Base-by-base conservation (phyloP, 805 yeast species). In the Candida ipomoeae region DNA sequence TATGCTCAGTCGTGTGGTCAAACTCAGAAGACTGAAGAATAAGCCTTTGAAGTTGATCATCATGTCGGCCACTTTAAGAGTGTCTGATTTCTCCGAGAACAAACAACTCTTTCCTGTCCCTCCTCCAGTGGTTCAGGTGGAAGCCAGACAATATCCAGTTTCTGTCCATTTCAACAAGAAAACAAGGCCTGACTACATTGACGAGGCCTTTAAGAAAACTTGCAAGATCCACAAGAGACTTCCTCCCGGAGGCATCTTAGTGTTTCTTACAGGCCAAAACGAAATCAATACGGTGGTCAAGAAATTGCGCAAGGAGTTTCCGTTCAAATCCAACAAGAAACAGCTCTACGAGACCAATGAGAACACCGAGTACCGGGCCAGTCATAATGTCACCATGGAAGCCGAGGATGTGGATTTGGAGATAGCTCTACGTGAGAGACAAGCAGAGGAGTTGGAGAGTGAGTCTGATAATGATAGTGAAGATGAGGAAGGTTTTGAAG, bases 61-160 rank as follows among this genome's bases (percentile, higher is more conserved):
- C 59, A 94, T 94, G 99, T 91, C 98, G 40, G 99, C 99, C 15
- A 94, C 99, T 0, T 76, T 94, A 52, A 77, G 98, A 60, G 98
- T 94, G 0, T 71, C 92, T 14, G 99, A 94, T 66, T 94, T 94
- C 63, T 82, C 96, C 47, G 96, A 90, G 60, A 94, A 94, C 65
- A 64, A 68, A 14, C 68, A 76, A 1, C 71, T 95, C 32, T 94
- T 95, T 61, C 67, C 75, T 15, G 59, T 62, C 0, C 83, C 87
- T 0, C 99, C 99, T 1, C 99, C 99, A 2, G 81, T 95, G 34
- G 69, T 95, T 35, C 85, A 85, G 57, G 90, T 94, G 13, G 92
- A 87, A 47, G 96, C 98, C 0, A 81, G 99, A 66, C 98, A 92
- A 63, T 90, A 79, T 62, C 97, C 99, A 0, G 98, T 94, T 0